These are phyloP conservation scores for Sphaerulina vaccinii DNA, from an alignment of 2,329 filamentous ascomycete genomes.

Conservation along the genomic window DNA sequence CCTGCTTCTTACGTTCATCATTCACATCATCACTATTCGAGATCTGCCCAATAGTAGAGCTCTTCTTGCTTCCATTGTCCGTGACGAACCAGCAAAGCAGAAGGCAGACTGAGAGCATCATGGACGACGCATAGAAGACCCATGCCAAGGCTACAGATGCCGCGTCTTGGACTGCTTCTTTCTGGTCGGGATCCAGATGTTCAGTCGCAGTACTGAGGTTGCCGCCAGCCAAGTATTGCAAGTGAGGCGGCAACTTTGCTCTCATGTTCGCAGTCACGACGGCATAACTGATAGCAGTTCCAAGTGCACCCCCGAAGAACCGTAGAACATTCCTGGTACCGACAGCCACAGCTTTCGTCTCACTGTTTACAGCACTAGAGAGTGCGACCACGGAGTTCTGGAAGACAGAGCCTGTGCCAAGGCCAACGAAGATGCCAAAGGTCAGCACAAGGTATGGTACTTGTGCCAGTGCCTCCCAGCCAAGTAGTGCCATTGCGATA, in stretches of 20 bases:
- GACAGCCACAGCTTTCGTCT: constrained; percentile 23
- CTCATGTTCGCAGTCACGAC: neutral
- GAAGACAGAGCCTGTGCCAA: constrained; percentile 26
- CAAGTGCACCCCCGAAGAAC: constrained; percentile 25
- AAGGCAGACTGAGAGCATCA: neutral
- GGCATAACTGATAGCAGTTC: constrained; percentile 19
- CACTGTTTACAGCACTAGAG: constrained; percentile 17
- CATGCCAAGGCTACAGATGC: neutral
- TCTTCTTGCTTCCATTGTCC: neutral
- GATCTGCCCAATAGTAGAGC: neutral
- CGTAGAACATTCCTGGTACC: constrained; percentile 26
- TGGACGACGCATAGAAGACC: neutral
- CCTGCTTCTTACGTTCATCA: neutral
- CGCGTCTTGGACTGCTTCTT: neutral
- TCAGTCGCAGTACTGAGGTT: neutral
- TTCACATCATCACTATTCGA: neutral
- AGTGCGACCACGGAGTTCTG: constrained; percentile 28
- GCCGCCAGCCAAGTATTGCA: neutral
- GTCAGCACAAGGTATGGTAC: neutral
- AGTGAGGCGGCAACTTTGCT: neutral
- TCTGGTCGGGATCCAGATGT: neutral
- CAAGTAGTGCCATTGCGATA: constrained; percentile 10
- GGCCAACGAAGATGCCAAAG: constrained; percentile 14
- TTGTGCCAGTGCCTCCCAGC: neutral
- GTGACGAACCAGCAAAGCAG: neutral